Evolutionary conservation across 1,284 basidiomycete species (phyloP).

Genomic region (Coniferiporia weirii): DNA sequence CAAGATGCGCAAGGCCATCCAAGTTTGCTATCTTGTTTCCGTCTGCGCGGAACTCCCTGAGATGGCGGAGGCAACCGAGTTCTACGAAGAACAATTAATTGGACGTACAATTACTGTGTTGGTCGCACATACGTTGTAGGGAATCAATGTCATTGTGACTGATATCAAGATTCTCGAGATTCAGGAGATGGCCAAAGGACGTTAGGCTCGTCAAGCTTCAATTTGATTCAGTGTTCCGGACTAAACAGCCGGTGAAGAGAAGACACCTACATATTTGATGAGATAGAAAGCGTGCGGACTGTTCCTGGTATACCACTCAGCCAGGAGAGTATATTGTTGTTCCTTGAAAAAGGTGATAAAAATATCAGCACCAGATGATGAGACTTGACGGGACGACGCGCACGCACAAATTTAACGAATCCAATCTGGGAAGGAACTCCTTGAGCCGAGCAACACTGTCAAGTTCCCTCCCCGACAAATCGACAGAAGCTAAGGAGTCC

Average conservation of each 20-base stretch:
- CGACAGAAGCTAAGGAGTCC: constrained; percentile 76
- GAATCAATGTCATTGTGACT: constrained; percentile 88
- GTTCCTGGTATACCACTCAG: constrained; percentile 79
- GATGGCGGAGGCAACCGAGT: constrained; percentile 76
- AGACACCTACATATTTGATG: constrained; percentile 63
- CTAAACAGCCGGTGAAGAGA: neutral
- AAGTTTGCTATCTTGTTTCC: constrained; percentile 73
- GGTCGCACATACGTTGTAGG: constrained; percentile 63
- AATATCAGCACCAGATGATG: neutral
- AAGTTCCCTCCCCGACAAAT: constrained; percentile 74
- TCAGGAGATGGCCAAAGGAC: constrained; percentile 82
- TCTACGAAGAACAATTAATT: constrained; percentile 41
- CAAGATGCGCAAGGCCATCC: constrained; percentile 77
- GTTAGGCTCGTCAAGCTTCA: constrained; percentile 78
- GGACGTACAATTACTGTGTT: neutral
- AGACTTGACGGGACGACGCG: constrained; percentile 12
- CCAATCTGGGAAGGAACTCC: constrained; percentile 87
- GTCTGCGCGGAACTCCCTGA: constrained; percentile 88
- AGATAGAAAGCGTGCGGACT: constrained; percentile 77
- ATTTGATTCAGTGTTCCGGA: neutral
- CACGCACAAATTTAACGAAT: constrained; percentile 75
- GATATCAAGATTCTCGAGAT: constrained; percentile 87
- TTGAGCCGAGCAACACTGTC: constrained; percentile 91
- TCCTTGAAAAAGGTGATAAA: constrained; percentile 40
- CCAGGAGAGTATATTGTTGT: constrained; percentile 79